A percentile compares a stretch with the other conserved stretches of the same genome.
phyloP scores from a whole-genome alignment of 1,139 yeast genomes.

The Yamadazyma triangularis region DNA sequence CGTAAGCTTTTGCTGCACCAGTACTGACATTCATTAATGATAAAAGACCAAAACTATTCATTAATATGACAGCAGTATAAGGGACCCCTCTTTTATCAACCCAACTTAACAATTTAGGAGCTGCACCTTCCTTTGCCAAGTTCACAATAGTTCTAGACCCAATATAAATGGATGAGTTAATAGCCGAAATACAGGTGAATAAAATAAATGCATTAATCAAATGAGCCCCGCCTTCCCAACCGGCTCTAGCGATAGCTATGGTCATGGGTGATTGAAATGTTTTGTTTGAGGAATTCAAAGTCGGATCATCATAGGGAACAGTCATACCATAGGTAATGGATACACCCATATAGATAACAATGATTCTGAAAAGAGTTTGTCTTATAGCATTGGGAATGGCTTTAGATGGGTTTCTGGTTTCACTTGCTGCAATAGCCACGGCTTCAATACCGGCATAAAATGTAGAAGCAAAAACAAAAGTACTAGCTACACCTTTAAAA shows the following conservation, averaged over 20 bases:
- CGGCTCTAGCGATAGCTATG: conserved; percentile 41
- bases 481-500: conserved; percentile 63
- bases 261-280: conserved; percentile 42
- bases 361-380: conserved; percentile 52
- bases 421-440: conserved; percentile 54
- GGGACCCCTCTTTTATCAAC: conserved; percentile 50
- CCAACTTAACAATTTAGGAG: conserved; percentile 39
- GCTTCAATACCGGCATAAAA: conserved; percentile 58
- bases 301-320: conserved; percentile 47
- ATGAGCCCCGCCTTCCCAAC: conserved; percentile 48
- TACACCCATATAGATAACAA: conserved; percentile 52
- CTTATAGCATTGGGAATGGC: conserved; percentile 58
- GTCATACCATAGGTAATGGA: conserved; percentile 51
- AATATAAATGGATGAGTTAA: conserved; percentile 49
- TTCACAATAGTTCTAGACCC: conserved; percentile 50
- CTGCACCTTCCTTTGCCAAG: conserved; percentile 47
- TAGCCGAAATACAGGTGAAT: conserved; percentile 50
- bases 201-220: conserved; percentile 48
- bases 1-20: conserved; percentile 52
- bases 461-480: conserved; percentile 66
- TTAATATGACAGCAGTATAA: conserved; percentile 42
- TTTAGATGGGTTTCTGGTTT: conserved; percentile 49
- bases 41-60: conserved; percentile 46
- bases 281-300: conserved; percentile 19
- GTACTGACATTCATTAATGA: conserved; percentile 48